These are phyloP conservation scores for Luzula sylvatica DNA, from an alignment of 176 grass and related monocot species.

Conservation along the genomic window DNA sequence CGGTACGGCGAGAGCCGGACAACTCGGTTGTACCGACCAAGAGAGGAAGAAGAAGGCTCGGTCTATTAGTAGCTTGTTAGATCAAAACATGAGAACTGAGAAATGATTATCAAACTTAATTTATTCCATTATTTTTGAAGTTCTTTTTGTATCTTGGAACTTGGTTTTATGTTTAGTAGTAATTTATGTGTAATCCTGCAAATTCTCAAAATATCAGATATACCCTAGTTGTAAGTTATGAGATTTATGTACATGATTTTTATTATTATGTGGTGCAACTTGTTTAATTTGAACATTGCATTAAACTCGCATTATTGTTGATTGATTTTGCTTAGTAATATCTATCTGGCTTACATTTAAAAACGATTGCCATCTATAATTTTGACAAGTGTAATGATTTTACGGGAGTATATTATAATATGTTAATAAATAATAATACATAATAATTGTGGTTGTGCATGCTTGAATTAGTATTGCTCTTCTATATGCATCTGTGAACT, in stretches of 20 bases:
- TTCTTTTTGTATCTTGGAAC: no score
- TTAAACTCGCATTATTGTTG: neutral
- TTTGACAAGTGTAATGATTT: no score
- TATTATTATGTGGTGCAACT: conserved; percentile 16
- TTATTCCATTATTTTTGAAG: neutral
- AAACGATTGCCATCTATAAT: no score
- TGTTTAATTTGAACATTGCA: conserved; percentile 3
- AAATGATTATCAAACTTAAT: conserved; percentile 19
- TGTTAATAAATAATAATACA: no score
- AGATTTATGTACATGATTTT: neutral
- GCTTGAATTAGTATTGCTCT: no score
- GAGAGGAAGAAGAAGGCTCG: conserved; percentile 1
- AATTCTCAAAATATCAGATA: no score
- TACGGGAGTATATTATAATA: no score
- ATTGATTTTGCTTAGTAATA: neutral
- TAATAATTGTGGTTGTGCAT: no score
- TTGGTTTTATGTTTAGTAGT: no score
- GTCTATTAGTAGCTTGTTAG: conserved; percentile 7
- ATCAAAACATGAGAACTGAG: neutral
- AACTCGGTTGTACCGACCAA: conserved; percentile 46
- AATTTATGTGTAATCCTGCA: no score
- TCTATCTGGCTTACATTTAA: conserved; percentile 1
- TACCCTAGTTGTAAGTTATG: neutral
- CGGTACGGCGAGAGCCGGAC: conserved; percentile 5
- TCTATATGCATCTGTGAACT: no score